phyloP scores from a whole-genome alignment of 805 yeast genomes.

The Ogataea thermomethanolica region DNA sequence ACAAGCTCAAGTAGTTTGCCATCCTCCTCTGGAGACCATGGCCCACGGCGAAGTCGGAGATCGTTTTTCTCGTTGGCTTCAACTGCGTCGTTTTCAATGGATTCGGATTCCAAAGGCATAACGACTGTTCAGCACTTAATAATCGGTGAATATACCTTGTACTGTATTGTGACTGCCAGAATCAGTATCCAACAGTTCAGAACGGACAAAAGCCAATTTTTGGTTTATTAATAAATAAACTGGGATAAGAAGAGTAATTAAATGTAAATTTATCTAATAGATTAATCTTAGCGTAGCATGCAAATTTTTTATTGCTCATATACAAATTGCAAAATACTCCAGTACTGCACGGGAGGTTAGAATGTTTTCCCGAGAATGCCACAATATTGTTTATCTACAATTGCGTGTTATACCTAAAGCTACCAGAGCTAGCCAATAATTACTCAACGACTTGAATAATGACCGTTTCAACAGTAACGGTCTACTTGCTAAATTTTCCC shows the following conservation, averaged over 20 bases:
- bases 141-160: too few species aligned
- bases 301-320: constrained; percentile 7
- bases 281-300: neutral
- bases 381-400: too few species aligned
- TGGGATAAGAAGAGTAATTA: too few species aligned
- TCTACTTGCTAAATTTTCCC: constrained; percentile 6
- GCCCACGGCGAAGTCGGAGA: constrained; percentile 57
- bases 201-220: too few species aligned
- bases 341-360: too few species aligned
- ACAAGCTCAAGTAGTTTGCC: constrained; percentile 66
- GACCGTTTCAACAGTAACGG: constrained; percentile 3
- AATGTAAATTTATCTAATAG: neutral
- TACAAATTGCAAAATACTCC: neutral
- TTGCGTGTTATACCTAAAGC: too few species aligned
- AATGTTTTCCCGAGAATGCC: too few species aligned
- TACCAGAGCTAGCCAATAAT: too few species aligned
- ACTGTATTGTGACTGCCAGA: too few species aligned
- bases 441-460: neutral
- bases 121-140: neutral
- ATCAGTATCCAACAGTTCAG: too few species aligned
- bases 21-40: constrained; percentile 90
- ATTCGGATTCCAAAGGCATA: constrained; percentile 1
- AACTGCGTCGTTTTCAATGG: neutral
- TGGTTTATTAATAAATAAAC: too few species aligned
- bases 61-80: constrained; percentile 3